Conservation (phyloP, 352 stramenopile species). For the Phytopythium chamaehyphon region DNA sequence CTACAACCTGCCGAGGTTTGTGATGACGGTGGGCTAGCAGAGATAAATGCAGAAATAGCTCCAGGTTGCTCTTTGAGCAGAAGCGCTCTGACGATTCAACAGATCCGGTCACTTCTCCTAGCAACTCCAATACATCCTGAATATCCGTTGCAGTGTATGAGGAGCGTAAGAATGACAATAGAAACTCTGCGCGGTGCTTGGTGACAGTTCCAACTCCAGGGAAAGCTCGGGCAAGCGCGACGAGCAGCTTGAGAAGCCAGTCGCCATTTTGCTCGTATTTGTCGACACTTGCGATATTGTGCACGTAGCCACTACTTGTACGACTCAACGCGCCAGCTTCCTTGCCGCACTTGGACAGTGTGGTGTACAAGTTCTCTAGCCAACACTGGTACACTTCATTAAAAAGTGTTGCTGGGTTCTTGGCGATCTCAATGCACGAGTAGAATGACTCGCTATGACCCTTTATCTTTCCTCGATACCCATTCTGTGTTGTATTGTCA, state of each 20-base stretch:
- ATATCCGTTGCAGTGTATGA: conserved; percentile 52
- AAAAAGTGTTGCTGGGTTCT: conserved; percentile 58
- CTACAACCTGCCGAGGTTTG: neutral
- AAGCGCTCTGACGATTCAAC: conserved; percentile 32
- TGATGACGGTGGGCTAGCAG: conserved; percentile 46
- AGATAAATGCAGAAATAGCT: conserved; percentile 62
- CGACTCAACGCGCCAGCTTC: conserved; percentile 1
- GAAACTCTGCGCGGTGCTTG: conserved; percentile 41
- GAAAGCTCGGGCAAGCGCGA: conserved; percentile 58
- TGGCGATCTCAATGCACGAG: conserved; percentile 63
- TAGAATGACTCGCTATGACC: conserved; percentile 51
- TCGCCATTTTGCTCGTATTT: conserved; percentile 44
- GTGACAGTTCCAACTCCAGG: conserved; percentile 43
- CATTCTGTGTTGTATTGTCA: conserved; percentile 27
- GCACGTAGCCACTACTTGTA: neutral
- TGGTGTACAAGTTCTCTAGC: conserved; percentile 67
- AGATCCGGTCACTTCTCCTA: conserved; percentile 48
- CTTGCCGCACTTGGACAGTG: neutral
- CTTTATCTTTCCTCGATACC: conserved; percentile 38
- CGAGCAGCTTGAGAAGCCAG: conserved; percentile 65
- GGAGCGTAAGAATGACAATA: conserved; percentile 44
- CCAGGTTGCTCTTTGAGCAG: conserved; percentile 48
- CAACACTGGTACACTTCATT: conserved; percentile 80
- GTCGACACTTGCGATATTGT: conserved; percentile 6
- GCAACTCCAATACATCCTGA: conserved; percentile 60